phyloP scores from a whole-genome alignment of 2,329 filamentous ascomycete genomes.

The Calycina herbarum region DNA sequence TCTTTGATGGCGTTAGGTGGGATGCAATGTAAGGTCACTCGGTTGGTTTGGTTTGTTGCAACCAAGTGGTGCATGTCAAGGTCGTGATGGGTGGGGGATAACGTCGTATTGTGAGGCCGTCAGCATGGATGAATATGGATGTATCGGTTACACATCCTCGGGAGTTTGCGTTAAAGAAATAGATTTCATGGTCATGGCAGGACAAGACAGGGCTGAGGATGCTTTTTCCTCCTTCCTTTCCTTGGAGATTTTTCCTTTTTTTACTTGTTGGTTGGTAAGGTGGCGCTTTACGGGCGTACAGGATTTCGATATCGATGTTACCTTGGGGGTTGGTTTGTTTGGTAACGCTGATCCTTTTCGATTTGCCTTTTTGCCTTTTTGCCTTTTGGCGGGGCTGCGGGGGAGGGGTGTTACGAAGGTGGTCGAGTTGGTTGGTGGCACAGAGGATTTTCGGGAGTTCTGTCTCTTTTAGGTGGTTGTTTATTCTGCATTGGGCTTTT shows the following conservation, averaged over 20 bases:
- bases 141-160: neutral
- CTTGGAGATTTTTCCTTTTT: too few relatives aligned
- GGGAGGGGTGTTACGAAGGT: neutral
- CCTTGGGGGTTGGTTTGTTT: neutral
- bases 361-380: neutral
- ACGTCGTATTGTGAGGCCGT: constrained; percentile 3
- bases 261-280: neutral
- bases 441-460: neutral
- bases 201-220: neutral
- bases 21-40: neutral
- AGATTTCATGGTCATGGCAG: neutral
- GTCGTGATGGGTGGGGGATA: neutral
- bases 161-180: neutral
- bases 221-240: neutral
- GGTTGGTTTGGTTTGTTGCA: neutral
- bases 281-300: neutral
- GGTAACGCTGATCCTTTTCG: neutral
- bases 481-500: neutral
- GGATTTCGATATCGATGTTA: neutral
- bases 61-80: neutral
- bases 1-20: neutral
- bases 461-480: neutral
- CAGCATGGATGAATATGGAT: neutral
- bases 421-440: neutral
- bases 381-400: neutral